phyloP scores from a whole-genome alignment of 2,329 filamentous ascomycete species.

The Ilyonectria robusta region DNA sequence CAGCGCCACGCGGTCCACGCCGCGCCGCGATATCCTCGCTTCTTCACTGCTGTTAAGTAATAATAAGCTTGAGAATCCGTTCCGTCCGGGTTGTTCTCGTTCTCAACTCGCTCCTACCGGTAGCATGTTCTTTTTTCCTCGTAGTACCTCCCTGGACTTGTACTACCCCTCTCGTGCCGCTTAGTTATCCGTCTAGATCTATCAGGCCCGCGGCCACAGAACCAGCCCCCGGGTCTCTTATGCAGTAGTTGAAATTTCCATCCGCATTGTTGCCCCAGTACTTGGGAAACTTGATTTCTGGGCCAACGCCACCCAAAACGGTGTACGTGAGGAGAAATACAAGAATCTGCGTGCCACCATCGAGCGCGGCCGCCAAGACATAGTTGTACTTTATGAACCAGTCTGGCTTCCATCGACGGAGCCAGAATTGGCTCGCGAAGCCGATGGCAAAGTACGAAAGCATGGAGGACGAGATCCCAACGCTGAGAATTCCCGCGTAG shows the following conservation, averaged over 20 bases:
- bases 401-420: slow-evolving; percentile 10
- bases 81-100: too few species aligned
- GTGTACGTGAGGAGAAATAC: slow-evolving; percentile 42
- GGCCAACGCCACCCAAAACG: slow-evolving; percentile 36
- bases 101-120: too few species aligned
- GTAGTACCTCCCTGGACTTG: too few species aligned
- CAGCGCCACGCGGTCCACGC: too few species aligned
- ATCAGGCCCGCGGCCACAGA: too few species aligned
- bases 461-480: background rate
- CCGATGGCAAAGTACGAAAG: slow-evolving; percentile 2
- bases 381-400: slow-evolving; percentile 31
- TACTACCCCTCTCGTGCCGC: too few species aligned
- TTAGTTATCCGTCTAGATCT: too few species aligned
- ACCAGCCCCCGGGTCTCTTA: too few species aligned
- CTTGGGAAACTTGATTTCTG: slow-evolving; percentile 33
- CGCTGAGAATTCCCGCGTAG: background rate
- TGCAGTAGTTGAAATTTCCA: background rate
- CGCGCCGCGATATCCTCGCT: too few species aligned
- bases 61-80: too few species aligned
- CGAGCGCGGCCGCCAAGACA: slow-evolving; percentile 32
- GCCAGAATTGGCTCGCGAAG: slow-evolving; percentile 4
- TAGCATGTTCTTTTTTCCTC: too few species aligned
- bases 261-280: background rate
- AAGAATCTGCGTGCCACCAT: slow-evolving; percentile 41
- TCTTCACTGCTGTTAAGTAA: too few species aligned